Conservation (phyloP, 192 early-diverging fungal genomes). For the Geranomyces michiganensis region DNA sequence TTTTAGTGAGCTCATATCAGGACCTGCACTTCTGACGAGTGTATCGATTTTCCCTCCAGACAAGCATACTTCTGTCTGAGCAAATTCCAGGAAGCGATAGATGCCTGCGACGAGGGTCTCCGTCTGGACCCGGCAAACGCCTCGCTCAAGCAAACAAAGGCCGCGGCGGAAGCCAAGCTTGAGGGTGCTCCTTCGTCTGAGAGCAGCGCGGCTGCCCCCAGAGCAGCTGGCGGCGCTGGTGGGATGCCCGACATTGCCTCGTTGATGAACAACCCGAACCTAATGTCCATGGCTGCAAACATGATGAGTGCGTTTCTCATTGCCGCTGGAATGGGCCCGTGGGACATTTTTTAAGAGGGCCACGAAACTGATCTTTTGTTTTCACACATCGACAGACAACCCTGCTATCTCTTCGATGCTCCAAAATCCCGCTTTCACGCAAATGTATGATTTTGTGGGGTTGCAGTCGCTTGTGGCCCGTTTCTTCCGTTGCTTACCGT, state of each 20-base stretch:
- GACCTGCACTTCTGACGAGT: not conserved
- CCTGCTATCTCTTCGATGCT: conserved; percentile 83
- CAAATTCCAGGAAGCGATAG: conserved; percentile 79
- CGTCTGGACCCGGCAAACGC: conserved; percentile 75
- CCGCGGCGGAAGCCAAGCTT: conserved; percentile 60
- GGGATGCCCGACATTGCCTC: conserved; percentile 68
- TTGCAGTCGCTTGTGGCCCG: too few species aligned
- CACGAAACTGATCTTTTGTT: not conserved
- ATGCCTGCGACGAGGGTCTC: conserved; percentile 90
- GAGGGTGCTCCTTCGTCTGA: conserved; percentile 9
- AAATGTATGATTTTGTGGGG: conserved; percentile 78
- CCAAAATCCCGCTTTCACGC: conserved; percentile 87
- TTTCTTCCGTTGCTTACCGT: not conserved
- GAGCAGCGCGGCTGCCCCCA: conserved; percentile 5
- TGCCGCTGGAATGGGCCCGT: not conserved
- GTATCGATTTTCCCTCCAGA: conserved; percentile 34
- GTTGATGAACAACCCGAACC: conserved; percentile 89
- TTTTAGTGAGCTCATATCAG: not conserved
- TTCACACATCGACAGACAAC: conserved; percentile 41
- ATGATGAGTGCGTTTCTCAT: conserved; percentile 13
- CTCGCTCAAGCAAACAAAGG: conserved; percentile 77
- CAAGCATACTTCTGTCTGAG: conserved; percentile 91
- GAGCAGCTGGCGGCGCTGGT: conserved; percentile 54
- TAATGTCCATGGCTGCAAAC: conserved; percentile 84
- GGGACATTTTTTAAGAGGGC: too few species aligned